Evolutionary conservation across 805 yeast species (phyloP), one percentile per base, ranked within the genome.

Genomic region (Candida krabiensis): DNA sequence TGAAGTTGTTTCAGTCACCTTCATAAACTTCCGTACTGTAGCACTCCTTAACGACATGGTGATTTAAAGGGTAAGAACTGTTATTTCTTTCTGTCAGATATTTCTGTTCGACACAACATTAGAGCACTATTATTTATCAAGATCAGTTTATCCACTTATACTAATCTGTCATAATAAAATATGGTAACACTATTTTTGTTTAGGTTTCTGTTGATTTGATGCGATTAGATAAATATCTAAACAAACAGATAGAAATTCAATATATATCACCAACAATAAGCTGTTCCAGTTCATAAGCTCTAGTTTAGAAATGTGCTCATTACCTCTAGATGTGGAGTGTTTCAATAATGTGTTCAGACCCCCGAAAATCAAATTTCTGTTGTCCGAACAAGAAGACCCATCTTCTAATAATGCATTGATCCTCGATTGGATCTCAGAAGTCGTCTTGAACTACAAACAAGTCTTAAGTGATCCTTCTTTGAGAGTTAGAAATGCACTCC

Each of bases 1-100:
- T 4, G 53, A 43, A 4, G 57, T 39, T 2, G 66, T 54, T 5
- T 70, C 70, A 8, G 80, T 70, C 31, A 73, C 53, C 27, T 64
- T 67, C 32, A 61, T 46, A 50, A 74, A 71, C 38, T 64, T 64
- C 33, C 49, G 56, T 8, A 53, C 36, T 5, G 47, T 34, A 6
- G 55, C 47, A 22, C 46, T 38, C 30, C 36, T 40, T 18, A 43
- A 27, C 17, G 49, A 34, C 49, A 45, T 43, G n/a, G n/a, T n/a
- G n/a, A n/a, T n/a, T n/a, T n/a, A n/a, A n/a, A n/a, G n/a, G n/a
- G n/a, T n/a, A n/a, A n/a, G n/a, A n/a, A n/a, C n/a, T n/a, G n/a
- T 5, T 8, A 4, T 15, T 25, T 28, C 24, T 21, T n/a, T n/a
- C n/a, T n/a, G n/a, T n/a, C n/a, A n/a, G n/a, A n/a, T n/a, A n/a